Conservation (phyloP, 441 rosid species). For the Viola pubescens region DNA sequence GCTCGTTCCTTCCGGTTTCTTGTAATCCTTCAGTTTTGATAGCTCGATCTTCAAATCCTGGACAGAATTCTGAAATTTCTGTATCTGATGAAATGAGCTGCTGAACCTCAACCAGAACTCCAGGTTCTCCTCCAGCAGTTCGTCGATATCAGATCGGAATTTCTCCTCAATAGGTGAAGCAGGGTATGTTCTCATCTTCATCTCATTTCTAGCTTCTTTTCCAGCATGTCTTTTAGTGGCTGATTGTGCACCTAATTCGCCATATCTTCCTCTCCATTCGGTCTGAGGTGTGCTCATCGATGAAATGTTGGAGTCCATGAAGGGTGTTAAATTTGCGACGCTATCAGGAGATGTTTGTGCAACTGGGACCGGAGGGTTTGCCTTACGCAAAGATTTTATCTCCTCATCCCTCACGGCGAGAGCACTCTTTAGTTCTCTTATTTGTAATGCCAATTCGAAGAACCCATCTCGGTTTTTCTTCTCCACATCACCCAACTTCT, state of each 20-base stretch:
- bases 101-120: constrained; percentile 96
- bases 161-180: constrained; percentile 50
- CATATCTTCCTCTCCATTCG: constrained; percentile 15
- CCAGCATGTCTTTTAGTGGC: constrained; percentile 21
- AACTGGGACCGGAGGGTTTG: constrained; percentile 6
- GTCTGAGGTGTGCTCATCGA: constrained; percentile 28
- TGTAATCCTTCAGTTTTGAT: constrained; percentile 25
- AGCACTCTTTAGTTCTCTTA: constrained; percentile 57
- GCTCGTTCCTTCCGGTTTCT: constrained; percentile 21
- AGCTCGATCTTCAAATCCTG: constrained; percentile 60
- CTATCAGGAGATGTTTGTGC: constrained; percentile 30
- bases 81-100: constrained; percentile 65
- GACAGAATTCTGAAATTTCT: constrained; percentile 56
- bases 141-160: constrained; percentile 58
- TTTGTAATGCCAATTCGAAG: constrained; percentile 69
- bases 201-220: constrained; percentile 19
- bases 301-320: constrained; percentile 29
- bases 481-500: constrained; percentile 64
- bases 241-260: constrained; percentile 2
- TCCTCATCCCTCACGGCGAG: constrained; percentile 52
- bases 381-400: constrained; percentile 40
- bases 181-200: constrained; percentile 14
- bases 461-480: constrained; percentile 69
- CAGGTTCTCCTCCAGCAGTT: constrained; percentile 72
- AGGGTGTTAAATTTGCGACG: constrained; percentile 22